Evolutionary conservation across 805 yeast species (phyloP).

Genomic region (Cyberlindnera galapagoensis): DNA sequence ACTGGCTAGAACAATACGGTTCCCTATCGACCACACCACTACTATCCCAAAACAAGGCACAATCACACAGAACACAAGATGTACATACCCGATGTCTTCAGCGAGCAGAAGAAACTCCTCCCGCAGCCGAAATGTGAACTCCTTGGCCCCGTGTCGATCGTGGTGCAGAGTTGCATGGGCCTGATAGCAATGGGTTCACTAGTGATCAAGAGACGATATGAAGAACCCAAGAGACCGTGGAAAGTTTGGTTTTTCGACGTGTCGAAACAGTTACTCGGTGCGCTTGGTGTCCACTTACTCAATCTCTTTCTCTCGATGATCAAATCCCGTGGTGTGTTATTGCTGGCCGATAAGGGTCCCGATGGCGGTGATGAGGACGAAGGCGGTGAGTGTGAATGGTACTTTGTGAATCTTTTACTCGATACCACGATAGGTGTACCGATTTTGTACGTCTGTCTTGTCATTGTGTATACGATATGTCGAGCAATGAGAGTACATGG

Average conservation of each 20-base stretch:
- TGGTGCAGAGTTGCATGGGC: conserved; percentile 75
- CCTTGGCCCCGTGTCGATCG: conserved; percentile 79
- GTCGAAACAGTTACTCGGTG: conserved; percentile 83
- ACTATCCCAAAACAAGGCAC: no score
- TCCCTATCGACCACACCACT: no score
- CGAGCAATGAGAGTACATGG: conserved; percentile 28
- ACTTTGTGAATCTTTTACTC: conserved; percentile 77
- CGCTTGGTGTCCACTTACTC: conserved; percentile 74
- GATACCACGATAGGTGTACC: conserved; percentile 96
- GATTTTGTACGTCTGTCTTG: conserved; percentile 55
- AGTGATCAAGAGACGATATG: conserved; percentile 69
- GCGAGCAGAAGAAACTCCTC: conserved; percentile 2
- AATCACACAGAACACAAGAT: no score
- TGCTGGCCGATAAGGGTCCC: conserved; percentile 3
- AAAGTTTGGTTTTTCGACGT: conserved; percentile 87
- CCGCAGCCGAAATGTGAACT: conserved; percentile 43
- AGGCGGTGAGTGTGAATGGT: conserved; percentile 88
- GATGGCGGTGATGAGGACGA: conserved; percentile 28
- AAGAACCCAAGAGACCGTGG: conserved; percentile 84
- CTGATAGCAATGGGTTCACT: conserved; percentile 67
- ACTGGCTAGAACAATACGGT: no score
- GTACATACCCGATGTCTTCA: neutral
- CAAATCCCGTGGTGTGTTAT: conserved; percentile 28
- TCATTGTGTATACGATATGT: conserved; percentile 40
- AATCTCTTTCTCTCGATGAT: conserved; percentile 68